Base-by-base conservation (phyloP, 192 early-diverging fungal species). In the Phlyctochytrium arcticum region DNA sequence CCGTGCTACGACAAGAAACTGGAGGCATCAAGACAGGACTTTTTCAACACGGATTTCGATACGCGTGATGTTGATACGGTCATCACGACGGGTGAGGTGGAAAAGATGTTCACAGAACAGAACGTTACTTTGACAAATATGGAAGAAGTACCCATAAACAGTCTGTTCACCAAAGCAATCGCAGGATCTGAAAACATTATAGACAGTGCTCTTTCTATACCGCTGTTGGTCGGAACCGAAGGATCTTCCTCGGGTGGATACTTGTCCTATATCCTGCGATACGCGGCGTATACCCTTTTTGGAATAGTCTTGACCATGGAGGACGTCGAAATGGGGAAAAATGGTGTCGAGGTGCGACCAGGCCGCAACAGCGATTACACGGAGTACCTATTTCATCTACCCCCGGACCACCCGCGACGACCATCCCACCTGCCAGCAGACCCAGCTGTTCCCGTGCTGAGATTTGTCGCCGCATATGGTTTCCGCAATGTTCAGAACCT, bases 1-100 rank as follows among this genome's bases (percentile, higher is more conserved):
- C 95, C 95, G 32, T 99, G 97, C 74, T 99, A 94, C 60, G 97
- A 99, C 73, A 99, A 98, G 70, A 99, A 99, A 75, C 83, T 99
- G 17, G 97, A 99, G 74, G 97, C 95, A 0, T 95, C 92, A 30
- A 83, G 97, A 17, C 76, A 81, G 33, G 94, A 98, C 65, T 98
- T 99, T 68, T 92, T 90, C 78, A 81, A 72, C 58, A 89, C 93
- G 59, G 37, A 89, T 27, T 92, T 86, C 67, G 55, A 81, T 44
- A 92, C 92, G 0, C 85, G 93, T 26, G 97, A 99, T 66, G 93
- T 98, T 1, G 97, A 99, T 70, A 94, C 92, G 67, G 97, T 99
- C 7, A 85, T 99, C 23, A 92, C 97, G 0, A 93, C 97, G 0
- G 89, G 90, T 17, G 95, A 99, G 75, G 79, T 98, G 32, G 94